Evolutionary conservation across 2,329 filamentous ascomycete genomes (phyloP), one percentile per base, ranked within the genome.

Genomic region (Zymoseptoria ardabiliae): DNA sequence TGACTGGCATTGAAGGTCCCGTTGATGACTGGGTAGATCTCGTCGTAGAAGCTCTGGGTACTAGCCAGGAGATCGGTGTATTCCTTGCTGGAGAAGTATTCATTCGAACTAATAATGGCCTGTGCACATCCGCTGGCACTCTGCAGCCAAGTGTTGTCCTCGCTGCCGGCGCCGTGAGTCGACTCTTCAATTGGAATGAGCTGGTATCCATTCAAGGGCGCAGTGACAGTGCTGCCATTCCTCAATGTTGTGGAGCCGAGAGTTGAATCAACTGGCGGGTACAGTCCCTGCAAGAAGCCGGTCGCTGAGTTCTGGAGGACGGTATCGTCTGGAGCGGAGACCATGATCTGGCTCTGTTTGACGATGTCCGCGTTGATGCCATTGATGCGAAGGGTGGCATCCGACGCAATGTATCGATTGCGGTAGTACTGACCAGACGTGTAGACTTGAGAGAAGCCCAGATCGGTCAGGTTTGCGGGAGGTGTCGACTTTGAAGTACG

Each of bases 251-350:
- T 81, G 41, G 79, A 75, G 9, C 80, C 79, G 1, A 77, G 71
- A 5, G 74, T 71, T 13, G 72, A 66, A 58, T 85, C 85, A 1
- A 86, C 84, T 0, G 92, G 90, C 9, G 92, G 92, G 72, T 96
- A 97, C 20, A 97, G 80, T 28, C 86, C 91, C 76, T 96, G 92
- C 28, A 93, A 76, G 77, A 96, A 96, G 30, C 84, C 88, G 52
- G 83, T 79, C 60, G 90, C 90, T 2, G 90, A 93, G 75, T 84
- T 89, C 72, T 92, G 87, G 28, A 97, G 82, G 19, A 96, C 90
- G 2, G 63, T 66, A 73, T 96, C 89, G 21, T 59, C 63, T 0
- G 92, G 90, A 0, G 91, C 82, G 13, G 85, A 86, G 57, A 90
- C 84, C 58, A 79, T 80, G 65, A 97, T 78, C 77, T 96, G 90